Conservation (phyloP, 768 basidiomycete species). For the Auriscalpium orientale region DNA sequence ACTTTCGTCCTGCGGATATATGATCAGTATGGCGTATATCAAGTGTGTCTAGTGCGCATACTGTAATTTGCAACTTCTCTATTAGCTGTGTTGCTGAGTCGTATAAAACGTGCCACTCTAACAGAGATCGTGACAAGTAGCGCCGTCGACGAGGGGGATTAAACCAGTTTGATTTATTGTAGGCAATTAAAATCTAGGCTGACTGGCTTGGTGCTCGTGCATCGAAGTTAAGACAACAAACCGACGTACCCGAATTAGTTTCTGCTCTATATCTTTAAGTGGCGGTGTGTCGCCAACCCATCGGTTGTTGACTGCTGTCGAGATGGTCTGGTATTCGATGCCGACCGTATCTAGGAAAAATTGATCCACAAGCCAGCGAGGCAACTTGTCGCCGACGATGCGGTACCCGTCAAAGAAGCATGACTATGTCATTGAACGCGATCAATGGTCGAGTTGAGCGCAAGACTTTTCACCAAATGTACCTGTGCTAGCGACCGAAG, state of each 20-base stretch:
- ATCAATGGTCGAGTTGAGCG: slow-evolving; percentile 2
- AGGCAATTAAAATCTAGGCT: slow-evolving; percentile 47
- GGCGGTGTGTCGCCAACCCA: slow-evolving; percentile 33
- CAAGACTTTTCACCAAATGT: slow-evolving; percentile 5
- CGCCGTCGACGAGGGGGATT: slow-evolving; percentile 65
- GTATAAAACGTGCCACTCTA: slow-evolving; percentile 63
- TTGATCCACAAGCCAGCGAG: slow-evolving; percentile 48
- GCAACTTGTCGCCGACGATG: slow-evolving; percentile 33
- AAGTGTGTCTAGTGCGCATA: slow-evolving; percentile 15
- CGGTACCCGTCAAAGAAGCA: slow-evolving; percentile 1
- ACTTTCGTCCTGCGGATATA: slow-evolving; percentile 11
- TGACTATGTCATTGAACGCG: slow-evolving; percentile 4
- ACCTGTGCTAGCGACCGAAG: slow-evolving; percentile 62
- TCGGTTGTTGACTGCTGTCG: slow-evolving; percentile 28
- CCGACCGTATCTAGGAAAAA: slow-evolving; percentile 43
- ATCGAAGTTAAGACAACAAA: not conserved
- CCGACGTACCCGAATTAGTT: slow-evolving; percentile 27
- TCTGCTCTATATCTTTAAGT: slow-evolving; percentile 33
- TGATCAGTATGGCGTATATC: not conserved
- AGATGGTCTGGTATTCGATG: slow-evolving; percentile 46
- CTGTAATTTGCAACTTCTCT: slow-evolving; percentile 9
- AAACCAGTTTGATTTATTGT: slow-evolving; percentile 54
- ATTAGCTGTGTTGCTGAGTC: slow-evolving; percentile 27
- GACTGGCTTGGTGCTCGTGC: not conserved
- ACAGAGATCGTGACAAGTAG: slow-evolving; percentile 51